Evolutionary conservation across 2,329 filamentous ascomycete genomes (phyloP), one percentile per base, ranked within the genome.

Genomic region (Paecilomyces niveus): DNA sequence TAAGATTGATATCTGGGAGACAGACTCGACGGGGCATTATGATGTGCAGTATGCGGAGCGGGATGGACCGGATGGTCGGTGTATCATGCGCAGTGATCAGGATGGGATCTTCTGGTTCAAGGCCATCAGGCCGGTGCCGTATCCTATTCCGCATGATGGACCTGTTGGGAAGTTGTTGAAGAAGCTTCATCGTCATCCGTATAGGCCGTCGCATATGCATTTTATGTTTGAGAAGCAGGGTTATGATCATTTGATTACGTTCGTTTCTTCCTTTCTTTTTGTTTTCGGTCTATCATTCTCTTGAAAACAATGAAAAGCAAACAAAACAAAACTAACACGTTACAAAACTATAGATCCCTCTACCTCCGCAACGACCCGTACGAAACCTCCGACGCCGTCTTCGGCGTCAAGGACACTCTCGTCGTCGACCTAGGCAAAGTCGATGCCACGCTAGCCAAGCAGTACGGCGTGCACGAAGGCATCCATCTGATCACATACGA

Each of bases 161-260:
- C 91, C 92, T 0, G 90, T 96, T 0, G 92, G 90, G 0, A 84
- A 85, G 73, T 70, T 94, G 64, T 74, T 94, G 65, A 76, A 78
- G 69, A 72, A 76, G 67, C 70, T 94, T 66, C 80, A 82, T n/a
- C 78, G 90, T n/a, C 90, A 94, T 75, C 85, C 85, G 58, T 92
- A 85, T 77, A 77, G 90, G 56, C 90, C 90, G 1, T 84, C 86
- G 21, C 90, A 94, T 72, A 83, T 93, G 80, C 90, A 94, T 73
- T 94, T 94, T 67, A 94, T 95, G 89, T 92, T 96, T 75, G 85
- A 87, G 70, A 92, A 90, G 78, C 73, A 80, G 33, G 89, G 89
- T 0, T 92, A 84, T 76, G 90, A 96, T 77, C 84, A 88, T 70
- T 74, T 96, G 66, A 88, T 94, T 69, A 95, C 90, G 89, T 92